Base-by-base conservation (phyloP, 805 yeast genomes). In the Cyberlindnera bimundalis region DNA sequence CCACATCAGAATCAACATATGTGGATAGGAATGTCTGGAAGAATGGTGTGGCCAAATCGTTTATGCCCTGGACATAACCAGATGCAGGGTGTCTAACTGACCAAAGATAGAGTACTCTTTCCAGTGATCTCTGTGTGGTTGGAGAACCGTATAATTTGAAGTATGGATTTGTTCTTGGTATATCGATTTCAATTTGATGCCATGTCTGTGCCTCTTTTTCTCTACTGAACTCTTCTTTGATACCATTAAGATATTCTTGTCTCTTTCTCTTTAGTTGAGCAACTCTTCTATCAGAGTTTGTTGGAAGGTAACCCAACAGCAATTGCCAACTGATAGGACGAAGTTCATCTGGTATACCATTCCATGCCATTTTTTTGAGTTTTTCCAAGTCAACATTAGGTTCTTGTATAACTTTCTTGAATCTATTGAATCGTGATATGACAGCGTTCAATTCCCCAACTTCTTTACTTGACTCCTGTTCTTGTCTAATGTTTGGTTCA, bases 1-100 rank as follows among this genome's bases (percentile, higher is more conserved):
- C 65, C 20, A 62, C 70, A 18, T 69, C 69, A 6, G 70, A 33
- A 21, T 48, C 66, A 24, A 80, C 60, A 60, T 90, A 89, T 43
- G 80, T 79, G 3, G 79, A 70, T 35, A 93, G 61, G 55, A 91
- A 91, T 0, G 89, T 81, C 62, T 91, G 96, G 62, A 75, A 89
- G 59, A 93, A 87, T 3, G 99, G 98, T 2, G 97, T 91, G 13
- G 81, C 87, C 36, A 91, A 70, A 64, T 91, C 99, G 61, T 91
- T 91, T 37, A 91, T 91, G 20, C 99, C 99, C 66, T 91, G 99
- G 16, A 91, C 99, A 61, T 91, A 91, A 13, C 99, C 99, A 57
- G 93, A 81, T 6, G 98, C 96, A 1, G 99, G 98, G 59, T 93
- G 98, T 51, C 98, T 73, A 19, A 91, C 80, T 0, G 98, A 95